Evolutionary conservation across 768 basidiomycete genomes (phyloP).

Genomic region (Xerocomus spinulosus): DNA sequence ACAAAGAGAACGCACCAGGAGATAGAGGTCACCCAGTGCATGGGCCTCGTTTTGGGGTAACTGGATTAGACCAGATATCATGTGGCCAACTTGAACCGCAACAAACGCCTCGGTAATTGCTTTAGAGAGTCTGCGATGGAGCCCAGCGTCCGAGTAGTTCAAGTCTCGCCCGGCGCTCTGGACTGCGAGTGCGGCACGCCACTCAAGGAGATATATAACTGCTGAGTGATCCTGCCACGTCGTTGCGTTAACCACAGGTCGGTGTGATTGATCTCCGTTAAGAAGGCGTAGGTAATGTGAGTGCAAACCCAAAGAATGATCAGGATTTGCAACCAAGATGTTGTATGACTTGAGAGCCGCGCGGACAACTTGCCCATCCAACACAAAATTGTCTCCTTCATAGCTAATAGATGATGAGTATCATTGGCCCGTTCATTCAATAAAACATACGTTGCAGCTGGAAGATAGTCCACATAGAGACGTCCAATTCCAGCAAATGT

Average conservation of each 20-base stretch:
- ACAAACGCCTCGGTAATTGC: slow-evolving; percentile 70
- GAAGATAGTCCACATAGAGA: slow-evolving; percentile 61
- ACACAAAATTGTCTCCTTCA: slow-evolving; percentile 77
- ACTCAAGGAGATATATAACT: slow-evolving; percentile 51
- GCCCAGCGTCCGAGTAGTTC: slow-evolving; percentile 46
- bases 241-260: slow-evolving; percentile 17
- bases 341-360: slow-evolving; percentile 60
- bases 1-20: slow-evolving; percentile 21
- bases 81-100: slow-evolving; percentile 48
- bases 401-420: slow-evolving; percentile 37
- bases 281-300: slow-evolving; percentile 54
- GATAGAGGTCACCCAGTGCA: slow-evolving; percentile 22
- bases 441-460: slow-evolving; percentile 53
- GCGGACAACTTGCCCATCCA: slow-evolving; percentile 70
- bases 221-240: slow-evolving; percentile 38
- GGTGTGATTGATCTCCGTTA: slow-evolving; percentile 9
- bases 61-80: slow-evolving; percentile 35
- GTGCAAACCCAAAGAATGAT: slow-evolving; percentile 11
- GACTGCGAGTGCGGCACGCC: slow-evolving; percentile 61
- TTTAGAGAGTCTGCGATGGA: slow-evolving; percentile 53
- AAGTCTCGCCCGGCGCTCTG: slow-evolving; percentile 34
- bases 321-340: slow-evolving; percentile 35
- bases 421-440: background rate
- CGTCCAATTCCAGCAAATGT: slow-evolving; percentile 62
- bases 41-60: slow-evolving; percentile 15